Conservation (phyloP, 441 rosid species). For the Iberis amara region DNA sequence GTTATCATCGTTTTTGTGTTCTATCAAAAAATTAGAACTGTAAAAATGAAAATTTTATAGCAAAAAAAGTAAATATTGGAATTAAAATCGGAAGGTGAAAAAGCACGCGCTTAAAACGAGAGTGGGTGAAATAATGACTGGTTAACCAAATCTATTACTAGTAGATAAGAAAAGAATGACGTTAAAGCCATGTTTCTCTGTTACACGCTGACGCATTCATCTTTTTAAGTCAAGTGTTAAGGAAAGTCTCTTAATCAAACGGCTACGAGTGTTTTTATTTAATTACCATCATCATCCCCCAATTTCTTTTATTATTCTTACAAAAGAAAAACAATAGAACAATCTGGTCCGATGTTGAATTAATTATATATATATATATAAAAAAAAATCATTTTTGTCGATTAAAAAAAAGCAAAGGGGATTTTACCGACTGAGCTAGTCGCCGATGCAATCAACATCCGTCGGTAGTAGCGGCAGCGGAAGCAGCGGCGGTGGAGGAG, state of each 20-base stretch:
- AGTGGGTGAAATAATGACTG: not conserved
- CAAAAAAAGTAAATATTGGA: no score
- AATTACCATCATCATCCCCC: slow-evolving; percentile 19
- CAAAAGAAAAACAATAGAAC: not conserved
- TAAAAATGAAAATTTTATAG: no score
- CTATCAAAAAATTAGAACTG: no score
- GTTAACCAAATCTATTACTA: not conserved
- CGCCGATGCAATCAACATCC: slow-evolving; percentile 52
- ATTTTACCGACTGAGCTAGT: slow-evolving; percentile 13
- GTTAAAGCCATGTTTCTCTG: slow-evolving; percentile 15
- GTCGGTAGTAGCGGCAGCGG: slow-evolving; percentile 36
- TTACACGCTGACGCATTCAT: slow-evolving; percentile 17
- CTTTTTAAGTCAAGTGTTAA: slow-evolving; percentile 1
- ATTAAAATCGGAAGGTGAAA: not conserved
- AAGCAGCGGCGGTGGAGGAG: not conserved
- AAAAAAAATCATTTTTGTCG: slow-evolving; percentile 3
- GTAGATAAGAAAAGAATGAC: not conserved
- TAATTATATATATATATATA: slow-evolving; percentile 3
- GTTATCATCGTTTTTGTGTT: no score
- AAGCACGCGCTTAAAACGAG: not conserved
- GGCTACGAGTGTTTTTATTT: slow-evolving; percentile 6
- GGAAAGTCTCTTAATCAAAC: slow-evolving; percentile 24
- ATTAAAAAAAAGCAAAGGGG: slow-evolving; percentile 20
- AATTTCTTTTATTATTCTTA: not conserved
- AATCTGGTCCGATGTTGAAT: slow-evolving; percentile 9